Conservation (phyloP, 768 basidiomycete species). For the Kondoa subrosea region DNA sequence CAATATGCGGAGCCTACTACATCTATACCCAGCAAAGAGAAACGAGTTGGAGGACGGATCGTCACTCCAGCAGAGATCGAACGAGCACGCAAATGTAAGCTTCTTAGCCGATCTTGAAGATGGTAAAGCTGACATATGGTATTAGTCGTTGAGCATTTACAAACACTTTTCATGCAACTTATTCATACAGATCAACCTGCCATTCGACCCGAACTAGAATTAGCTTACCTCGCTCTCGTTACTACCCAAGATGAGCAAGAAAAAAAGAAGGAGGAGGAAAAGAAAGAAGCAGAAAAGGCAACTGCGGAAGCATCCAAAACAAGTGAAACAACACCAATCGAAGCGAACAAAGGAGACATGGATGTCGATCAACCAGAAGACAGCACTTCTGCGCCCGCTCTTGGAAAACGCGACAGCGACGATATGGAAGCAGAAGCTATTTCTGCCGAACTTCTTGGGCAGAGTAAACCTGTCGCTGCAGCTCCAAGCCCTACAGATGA, state of each 20-base stretch:
- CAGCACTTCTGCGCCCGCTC: background rate
- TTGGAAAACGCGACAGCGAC: background rate
- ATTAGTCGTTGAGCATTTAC: conserved; percentile 62
- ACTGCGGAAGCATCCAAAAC: too few relatives aligned
- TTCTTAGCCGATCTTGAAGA: background rate
- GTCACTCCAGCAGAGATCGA: conserved; percentile 65
- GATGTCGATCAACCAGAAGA: background rate
- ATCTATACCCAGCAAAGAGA: conserved; percentile 27
- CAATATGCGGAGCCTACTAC: conserved; percentile 32
- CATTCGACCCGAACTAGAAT: conserved; percentile 65
- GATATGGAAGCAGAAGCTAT: too few relatives aligned
- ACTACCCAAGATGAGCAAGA: conserved; percentile 81
- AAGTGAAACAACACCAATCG: too few relatives aligned
- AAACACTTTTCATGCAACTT: conserved; percentile 58
- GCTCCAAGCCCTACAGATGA: too few relatives aligned
- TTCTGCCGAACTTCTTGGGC: too few relatives aligned
- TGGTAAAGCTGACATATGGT: background rate
- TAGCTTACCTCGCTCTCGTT: conserved; percentile 78
- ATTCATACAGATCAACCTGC: conserved; percentile 49
- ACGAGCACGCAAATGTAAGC: conserved; percentile 65
- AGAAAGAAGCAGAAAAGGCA: background rate
- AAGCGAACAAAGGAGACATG: too few relatives aligned
- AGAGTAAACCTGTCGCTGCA: too few relatives aligned
- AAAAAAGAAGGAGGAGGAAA: conserved; percentile 33
- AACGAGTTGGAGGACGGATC: conserved; percentile 71